phyloP scores from a whole-genome alignment of 306 rosid genomes.

The Benincasa hispida region DNA sequence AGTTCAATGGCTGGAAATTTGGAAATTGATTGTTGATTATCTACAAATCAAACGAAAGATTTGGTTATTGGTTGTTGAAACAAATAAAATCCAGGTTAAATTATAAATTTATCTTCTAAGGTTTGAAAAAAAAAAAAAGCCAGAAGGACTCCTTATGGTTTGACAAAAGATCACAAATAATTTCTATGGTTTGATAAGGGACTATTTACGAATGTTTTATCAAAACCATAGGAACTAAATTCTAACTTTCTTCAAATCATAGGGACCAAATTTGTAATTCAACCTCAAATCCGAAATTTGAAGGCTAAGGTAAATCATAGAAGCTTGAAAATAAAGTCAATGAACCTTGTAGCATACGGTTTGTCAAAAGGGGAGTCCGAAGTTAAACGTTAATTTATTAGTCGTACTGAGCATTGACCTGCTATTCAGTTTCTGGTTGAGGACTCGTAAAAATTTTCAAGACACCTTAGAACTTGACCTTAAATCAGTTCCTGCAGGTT shows the following conservation, averaged over 20 bases:
- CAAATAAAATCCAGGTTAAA: neutral
- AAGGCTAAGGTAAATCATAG: neutral
- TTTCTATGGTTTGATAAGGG: too few species aligned
- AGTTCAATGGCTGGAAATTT: neutral
- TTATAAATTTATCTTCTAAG: too few species aligned
- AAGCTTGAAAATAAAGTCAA: neutral
- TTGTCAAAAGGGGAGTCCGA: neutral
- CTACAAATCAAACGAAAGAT: neutral
- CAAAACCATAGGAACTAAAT: too few species aligned
- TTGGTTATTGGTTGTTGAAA: neutral
- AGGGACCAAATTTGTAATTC: too few species aligned
- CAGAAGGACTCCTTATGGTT: too few species aligned
- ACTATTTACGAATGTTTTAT: too few species aligned
- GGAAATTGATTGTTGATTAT: neutral
- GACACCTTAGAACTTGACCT: constrained; percentile 1
- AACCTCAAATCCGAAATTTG: too few species aligned
- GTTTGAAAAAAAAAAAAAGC: too few species aligned
- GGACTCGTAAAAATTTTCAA: neutral
- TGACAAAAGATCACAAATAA: too few species aligned
- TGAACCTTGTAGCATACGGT: neutral
- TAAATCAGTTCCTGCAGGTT: neutral
- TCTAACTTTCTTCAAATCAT: too few species aligned
- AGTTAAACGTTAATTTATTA: neutral
- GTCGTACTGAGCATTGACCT: neutral
- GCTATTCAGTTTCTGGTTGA: neutral